Base-by-base conservation (phyloP, 768 basidiomycete species). In the Phylloporus sp. region DNA sequence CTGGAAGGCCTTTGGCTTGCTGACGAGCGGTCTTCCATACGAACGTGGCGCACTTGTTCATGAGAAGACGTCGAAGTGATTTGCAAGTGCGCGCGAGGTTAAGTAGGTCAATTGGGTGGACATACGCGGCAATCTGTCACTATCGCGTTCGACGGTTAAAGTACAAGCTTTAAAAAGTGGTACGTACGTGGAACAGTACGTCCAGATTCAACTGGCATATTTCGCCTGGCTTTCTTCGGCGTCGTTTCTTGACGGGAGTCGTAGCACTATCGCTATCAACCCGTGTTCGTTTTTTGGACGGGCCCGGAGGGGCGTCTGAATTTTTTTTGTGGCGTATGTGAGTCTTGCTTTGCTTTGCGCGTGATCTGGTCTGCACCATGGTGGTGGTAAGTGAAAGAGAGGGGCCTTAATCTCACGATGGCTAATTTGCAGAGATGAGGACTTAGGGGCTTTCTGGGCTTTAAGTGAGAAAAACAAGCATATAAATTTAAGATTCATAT, bases 41-140 rank as follows among this genome's bases (percentile, higher is more conserved):
- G 44, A 64, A 46, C 63, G 48, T 41, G 58, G 64, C 41, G 53
- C 62, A 20, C 43, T 36, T 52, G 17, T 27, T 46, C 56, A 70
- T 65, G 9, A 76, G 63, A 3, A 74, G 54, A 14, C 50, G 54
- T 14, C 73, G 66, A 32, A 76, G 56, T 22, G 55, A 49, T 48
- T 60, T 71, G n/a, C 68, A 68, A 1, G 70, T 68, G 23, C 71
- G 65, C 10, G 73, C 57, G n/a, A 76, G 65, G 47, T 61, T 64
- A 11, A 53, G 24, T 5, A 53, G 49, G n/a, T 46, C 52, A 1
- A 62, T 31, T 1, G 71, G 73, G 23, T 68, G 61, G 3, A 77
- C 57, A 42, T 71, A 62, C 10, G 55, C 53, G 48, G 69, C 68
- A 42, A 76, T 70, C 71, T 75, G 44, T 37, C n/a, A 44, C n/a